Evolutionary conservation across 108 stramenopile species (phyloP).

Genomic region (Nitzschia sp.): DNA sequence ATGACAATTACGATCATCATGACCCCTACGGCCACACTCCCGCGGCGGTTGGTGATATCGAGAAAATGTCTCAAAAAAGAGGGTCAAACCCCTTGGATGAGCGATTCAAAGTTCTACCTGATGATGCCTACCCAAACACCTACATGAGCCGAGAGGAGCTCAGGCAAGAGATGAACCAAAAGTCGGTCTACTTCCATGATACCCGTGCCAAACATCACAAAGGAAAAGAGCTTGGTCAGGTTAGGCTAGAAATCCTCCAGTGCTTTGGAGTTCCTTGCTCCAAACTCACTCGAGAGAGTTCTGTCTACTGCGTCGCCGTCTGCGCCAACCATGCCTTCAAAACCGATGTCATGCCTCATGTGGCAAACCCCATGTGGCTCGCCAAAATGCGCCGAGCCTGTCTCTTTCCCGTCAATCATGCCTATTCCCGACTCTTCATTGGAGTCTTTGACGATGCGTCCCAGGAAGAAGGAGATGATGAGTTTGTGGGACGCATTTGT

Average conservation of each 20-base stretch:
- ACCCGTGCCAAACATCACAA: conserved; percentile 29
- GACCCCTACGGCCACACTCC: conserved; percentile 17
- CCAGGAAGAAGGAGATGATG: conserved; percentile 31
- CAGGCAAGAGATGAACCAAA: conserved; percentile 40
- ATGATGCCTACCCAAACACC: conserved; percentile 52
- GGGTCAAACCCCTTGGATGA: conserved; percentile 24
- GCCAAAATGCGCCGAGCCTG: conserved; percentile 56
- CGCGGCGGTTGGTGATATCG: conserved; percentile 20
- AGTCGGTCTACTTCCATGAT: conserved; percentile 41
- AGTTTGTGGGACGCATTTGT: conserved; percentile 62
- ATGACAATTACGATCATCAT: neutral
- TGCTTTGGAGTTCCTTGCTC: conserved; percentile 66
- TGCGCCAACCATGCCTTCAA: conserved; percentile 64
- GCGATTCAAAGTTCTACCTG: conserved; percentile 41
- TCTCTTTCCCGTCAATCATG: conserved; percentile 55
- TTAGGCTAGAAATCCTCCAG: conserved; percentile 57
- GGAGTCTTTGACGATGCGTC: conserved; percentile 57
- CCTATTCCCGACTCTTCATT: conserved; percentile 49
- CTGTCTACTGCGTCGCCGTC: conserved; percentile 60
- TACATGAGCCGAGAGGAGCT: conserved; percentile 53
- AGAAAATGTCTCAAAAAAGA: conserved; percentile 25
- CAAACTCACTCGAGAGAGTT: conserved; percentile 38
- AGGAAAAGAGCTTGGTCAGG: conserved; percentile 51
- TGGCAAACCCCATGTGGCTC: conserved; percentile 55
- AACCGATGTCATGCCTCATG: conserved; percentile 59